phyloP scores from a whole-genome alignment of 192 early-diverging fungal genomes.

The Entomortierella parvispora region DNA sequence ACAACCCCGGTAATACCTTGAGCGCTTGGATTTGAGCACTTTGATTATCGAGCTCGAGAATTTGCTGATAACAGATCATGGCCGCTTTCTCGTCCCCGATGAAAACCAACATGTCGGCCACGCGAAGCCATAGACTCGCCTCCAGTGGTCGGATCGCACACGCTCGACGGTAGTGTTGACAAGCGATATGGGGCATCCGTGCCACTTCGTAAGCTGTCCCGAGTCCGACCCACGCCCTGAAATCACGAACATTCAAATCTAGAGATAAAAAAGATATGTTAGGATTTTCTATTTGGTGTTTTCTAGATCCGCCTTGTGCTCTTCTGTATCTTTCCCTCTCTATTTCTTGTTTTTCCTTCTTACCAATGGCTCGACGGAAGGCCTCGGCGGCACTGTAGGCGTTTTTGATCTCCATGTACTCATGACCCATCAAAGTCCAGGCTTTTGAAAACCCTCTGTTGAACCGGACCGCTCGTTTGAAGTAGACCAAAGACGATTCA shows the following conservation, averaged over 20 bases:
- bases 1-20: slow-evolving; percentile 67
- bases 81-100: slow-evolving; percentile 64
- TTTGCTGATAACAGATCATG: slow-evolving; percentile 79
- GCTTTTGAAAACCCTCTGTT: slow-evolving; percentile 78
- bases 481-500: slow-evolving; percentile 87
- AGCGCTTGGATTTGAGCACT: slow-evolving; percentile 51
- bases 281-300: no score
- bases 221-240: slow-evolving; percentile 92
- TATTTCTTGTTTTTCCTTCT: no score
- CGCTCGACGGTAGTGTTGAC: slow-evolving; percentile 86
- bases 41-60: slow-evolving; percentile 72
- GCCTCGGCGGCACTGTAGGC: slow-evolving; percentile 89
- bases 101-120: slow-evolving; percentile 79
- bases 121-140: slow-evolving; percentile 86
- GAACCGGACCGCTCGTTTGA: slow-evolving; percentile 85
- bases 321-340: no score
- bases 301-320: no score
- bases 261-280: neutral
- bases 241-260: slow-evolving; percentile 84
- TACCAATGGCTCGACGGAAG: slow-evolving; percentile 85
- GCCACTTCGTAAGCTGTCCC: slow-evolving; percentile 91
- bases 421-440: slow-evolving; percentile 96
- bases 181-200: slow-evolving; percentile 81
- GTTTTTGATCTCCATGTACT: slow-evolving; percentile 94
- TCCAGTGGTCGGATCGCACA: slow-evolving; percentile 80